Base-by-base conservation (phyloP, 352 stramenopile genomes). In the Hyaloperonospora arabidopsidis region DNA sequence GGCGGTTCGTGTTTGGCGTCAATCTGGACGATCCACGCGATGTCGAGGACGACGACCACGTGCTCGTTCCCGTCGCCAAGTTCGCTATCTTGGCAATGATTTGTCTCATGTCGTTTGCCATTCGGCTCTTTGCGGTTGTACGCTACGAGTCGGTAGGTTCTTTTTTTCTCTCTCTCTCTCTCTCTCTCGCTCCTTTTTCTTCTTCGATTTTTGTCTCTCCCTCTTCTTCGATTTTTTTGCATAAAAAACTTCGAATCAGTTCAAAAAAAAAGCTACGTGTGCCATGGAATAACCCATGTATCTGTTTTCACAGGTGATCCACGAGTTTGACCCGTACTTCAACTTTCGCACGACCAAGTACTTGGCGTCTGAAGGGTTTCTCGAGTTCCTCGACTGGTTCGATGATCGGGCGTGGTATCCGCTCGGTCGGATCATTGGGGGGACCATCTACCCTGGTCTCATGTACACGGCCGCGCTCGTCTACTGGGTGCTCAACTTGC, bases 341-440 rank as follows among this genome's bases (percentile, higher is more conserved):
- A 99, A 99, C 72, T 99, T 94, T 82, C 87, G 96, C 29, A 97
- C 95, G 10, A 98, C 96, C 43, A 98, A 98, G 74, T 97, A 96
- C 80, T 72, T 98, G 38, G 82, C 87, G 14, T 84, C 89, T 17
- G 76, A 97, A 53, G 96, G 96, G n/a, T 90, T 95, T 52, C 79
- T 97, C 41, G 91, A 97, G 65, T 98, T 99, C 74, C 80, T 98
- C 44, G 79, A 97, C 53, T 99, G 97, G 97, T 99, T 98, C 61
- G 97, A 99, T 65, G 89, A 98, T 72, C 92, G 81, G 59, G 74
- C 80, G 19, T 97, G 91, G 91, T 97, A 97, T 68, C 91, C 91
- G 14, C 68, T 97, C 3, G 91, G 90, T 0, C 83, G 91, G 28
- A 95, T 92, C 65, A 94, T 97, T 44, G 90, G 91, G 21, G 87